Evolutionary conservation across 2,329 filamentous ascomycete species (phyloP).

Genomic region (Venturia carpophila): DNA sequence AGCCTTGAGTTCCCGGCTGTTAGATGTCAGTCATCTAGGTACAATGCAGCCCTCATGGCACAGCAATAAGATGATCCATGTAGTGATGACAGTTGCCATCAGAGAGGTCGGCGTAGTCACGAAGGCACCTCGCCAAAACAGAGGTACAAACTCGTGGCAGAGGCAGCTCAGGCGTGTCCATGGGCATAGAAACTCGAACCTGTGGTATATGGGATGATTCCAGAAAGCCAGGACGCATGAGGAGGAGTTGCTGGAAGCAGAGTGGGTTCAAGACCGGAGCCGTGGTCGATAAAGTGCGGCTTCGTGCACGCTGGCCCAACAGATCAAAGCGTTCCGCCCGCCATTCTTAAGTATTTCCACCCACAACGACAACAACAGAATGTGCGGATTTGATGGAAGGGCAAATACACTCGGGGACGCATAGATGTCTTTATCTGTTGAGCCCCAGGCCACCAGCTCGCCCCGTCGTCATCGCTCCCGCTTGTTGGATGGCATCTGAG

Average conservation of each 20-base stretch:
- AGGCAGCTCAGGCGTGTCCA: background rate
- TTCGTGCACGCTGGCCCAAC: background rate
- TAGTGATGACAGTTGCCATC: background rate
- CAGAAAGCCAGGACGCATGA: background rate
- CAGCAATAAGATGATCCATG: background rate
- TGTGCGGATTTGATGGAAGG: background rate
- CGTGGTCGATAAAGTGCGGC: conserved; percentile 10
- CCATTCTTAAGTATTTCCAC: background rate
- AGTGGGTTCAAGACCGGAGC: background rate
- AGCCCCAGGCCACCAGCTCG: background rate
- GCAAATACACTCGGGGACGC: background rate
- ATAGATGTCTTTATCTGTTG: background rate
- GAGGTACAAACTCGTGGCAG: background rate
- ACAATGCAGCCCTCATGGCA: background rate
- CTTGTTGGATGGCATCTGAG: background rate
- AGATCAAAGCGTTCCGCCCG: background rate
- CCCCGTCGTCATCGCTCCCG: background rate
- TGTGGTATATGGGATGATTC: conserved; percentile 4
- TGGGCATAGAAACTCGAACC: background rate
- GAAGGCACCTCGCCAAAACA: background rate
- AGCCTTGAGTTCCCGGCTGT: background rate
- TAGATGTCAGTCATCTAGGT: background rate
- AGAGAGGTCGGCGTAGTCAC: background rate
- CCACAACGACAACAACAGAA: background rate
- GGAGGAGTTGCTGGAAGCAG: background rate